phyloP scores from a whole-genome alignment of 176 grass and related monocot species.

The Ensete ventricosum region DNA sequence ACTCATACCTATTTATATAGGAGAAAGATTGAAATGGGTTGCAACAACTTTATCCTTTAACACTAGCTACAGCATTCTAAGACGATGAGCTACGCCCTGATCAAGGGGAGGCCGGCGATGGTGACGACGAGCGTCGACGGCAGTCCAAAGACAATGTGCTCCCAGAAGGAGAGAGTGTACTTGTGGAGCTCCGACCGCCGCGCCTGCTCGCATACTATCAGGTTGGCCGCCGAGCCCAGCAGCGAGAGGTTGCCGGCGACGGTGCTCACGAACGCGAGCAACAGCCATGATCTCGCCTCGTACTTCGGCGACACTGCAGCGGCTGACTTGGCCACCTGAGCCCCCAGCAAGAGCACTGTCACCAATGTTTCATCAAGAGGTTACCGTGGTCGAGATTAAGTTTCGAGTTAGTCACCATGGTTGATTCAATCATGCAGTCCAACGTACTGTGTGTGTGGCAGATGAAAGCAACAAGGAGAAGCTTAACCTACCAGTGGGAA shows the following conservation, averaged over 20 bases:
- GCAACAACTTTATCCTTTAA: no score
- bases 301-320: slow-evolving; percentile 44
- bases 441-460: no score
- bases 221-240: slow-evolving; percentile 71
- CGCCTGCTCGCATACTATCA: slow-evolving; percentile 92
- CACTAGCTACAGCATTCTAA: not conserved
- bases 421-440: no score
- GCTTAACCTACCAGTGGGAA: slow-evolving; percentile 51
- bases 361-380: not conserved
- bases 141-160: slow-evolving; percentile 71
- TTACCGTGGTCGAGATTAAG: no score
- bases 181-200: slow-evolving; percentile 54
- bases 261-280: slow-evolving; percentile 89
- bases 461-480: not conserved
- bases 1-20: no score
- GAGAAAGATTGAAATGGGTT: no score
- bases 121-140: slow-evolving; percentile 68
- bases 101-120: slow-evolving; percentile 33
- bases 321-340: slow-evolving; percentile 59
- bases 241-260: slow-evolving; percentile 98
- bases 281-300: slow-evolving; percentile 65
- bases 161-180: slow-evolving; percentile 72
- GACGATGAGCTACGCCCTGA: not conserved
- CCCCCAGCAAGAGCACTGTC: slow-evolving; percentile 61
- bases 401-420: no score